phyloP scores from a whole-genome alignment of 352 stramenopile species.

The Phytophthora sansomeana region DNA sequence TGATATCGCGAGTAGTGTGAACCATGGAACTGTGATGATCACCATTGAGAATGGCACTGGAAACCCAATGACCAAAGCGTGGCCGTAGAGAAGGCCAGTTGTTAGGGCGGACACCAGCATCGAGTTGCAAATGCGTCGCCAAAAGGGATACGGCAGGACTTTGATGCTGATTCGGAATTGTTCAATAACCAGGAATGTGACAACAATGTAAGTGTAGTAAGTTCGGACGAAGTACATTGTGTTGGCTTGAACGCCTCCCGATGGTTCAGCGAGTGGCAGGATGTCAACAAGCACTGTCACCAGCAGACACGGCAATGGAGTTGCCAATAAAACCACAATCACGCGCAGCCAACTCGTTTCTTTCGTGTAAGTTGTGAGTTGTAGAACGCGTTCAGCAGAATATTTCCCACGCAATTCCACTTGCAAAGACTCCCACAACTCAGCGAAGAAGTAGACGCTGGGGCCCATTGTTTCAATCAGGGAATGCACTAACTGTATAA shows the following conservation, averaged over 20 bases:
- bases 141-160: conserved; percentile 8
- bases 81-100: conserved; percentile 10
- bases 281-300: conserved; percentile 32
- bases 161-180: conserved; percentile 24
- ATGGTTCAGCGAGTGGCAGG: conserved; percentile 15
- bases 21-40: background rate
- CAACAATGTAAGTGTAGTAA: conserved; percentile 19
- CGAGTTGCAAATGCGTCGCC: background rate
- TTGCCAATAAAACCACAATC: conserved; percentile 15
- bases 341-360: conserved; percentile 17
- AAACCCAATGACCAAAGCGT: background rate
- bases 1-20: conserved; percentile 9
- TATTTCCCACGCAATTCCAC: too few relatives aligned
- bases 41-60: conserved; percentile 3
- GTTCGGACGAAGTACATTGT: conserved; percentile 28
- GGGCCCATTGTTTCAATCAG: too few relatives aligned
- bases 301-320: conserved; percentile 25
- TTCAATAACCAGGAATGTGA: conserved; percentile 20
- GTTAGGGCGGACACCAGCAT: background rate
- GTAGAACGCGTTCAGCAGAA: conserved; percentile 6
- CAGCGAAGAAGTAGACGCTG: background rate
- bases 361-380: conserved; percentile 15
- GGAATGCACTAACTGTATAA: too few relatives aligned
- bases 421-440: conserved; percentile 24
- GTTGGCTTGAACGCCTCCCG: conserved; percentile 16